Percentiles rank a stretch among this genome's conserved stretches.
These are phyloP conservation scores for Aspergillus pseudoviridinutans DNA, from an alignment of 2,329 filamentous ascomycete species.

Conservation along the genomic window DNA sequence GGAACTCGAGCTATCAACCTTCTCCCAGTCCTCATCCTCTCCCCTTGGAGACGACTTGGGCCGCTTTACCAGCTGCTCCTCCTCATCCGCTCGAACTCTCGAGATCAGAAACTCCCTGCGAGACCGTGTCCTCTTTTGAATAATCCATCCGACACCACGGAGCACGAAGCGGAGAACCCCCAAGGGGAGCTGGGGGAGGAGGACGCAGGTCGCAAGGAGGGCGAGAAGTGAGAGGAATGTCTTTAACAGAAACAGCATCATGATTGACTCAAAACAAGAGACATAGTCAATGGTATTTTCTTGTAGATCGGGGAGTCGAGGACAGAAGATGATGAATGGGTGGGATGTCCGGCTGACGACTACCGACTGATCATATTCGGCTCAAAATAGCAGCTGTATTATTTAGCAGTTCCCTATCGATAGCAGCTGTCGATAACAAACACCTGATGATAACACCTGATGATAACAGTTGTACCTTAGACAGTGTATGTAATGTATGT, in stretches of 20 bases:
- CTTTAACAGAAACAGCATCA: constrained; percentile 34
- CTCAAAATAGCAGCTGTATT: not conserved
- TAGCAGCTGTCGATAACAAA: constrained; percentile 2
- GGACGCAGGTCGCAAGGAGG: constrained; percentile 29
- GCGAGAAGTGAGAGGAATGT: constrained; percentile 29
- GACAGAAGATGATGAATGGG: not conserved
- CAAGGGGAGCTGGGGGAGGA: constrained; percentile 33
- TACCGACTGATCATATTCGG: not conserved
- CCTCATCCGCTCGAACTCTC: constrained; percentile 44
- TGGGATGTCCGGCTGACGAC: not conserved
- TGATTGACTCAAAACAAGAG: constrained; percentile 1
- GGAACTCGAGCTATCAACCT: constrained; percentile 55
- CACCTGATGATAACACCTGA: not conserved
- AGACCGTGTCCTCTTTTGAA: constrained; percentile 61
- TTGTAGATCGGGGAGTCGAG: not conserved
- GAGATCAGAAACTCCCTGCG: constrained; percentile 54
- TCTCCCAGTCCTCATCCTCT: constrained; percentile 67
- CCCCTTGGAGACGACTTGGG: constrained; percentile 25
- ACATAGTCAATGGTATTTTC: constrained; percentile 15
- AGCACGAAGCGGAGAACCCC: constrained; percentile 34
- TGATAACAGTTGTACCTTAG: too few species aligned
- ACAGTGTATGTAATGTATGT: not conserved
- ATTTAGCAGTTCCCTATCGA: constrained; percentile 13
- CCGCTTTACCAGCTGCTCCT: constrained; percentile 27
- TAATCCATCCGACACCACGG: constrained; percentile 54